Percentiles rank a stretch among this genome's conserved stretches.
Evolutionary conservation across 1,139 yeast genomes (phyloP).

Genomic region (Yamadazyma triangularis): DNA sequence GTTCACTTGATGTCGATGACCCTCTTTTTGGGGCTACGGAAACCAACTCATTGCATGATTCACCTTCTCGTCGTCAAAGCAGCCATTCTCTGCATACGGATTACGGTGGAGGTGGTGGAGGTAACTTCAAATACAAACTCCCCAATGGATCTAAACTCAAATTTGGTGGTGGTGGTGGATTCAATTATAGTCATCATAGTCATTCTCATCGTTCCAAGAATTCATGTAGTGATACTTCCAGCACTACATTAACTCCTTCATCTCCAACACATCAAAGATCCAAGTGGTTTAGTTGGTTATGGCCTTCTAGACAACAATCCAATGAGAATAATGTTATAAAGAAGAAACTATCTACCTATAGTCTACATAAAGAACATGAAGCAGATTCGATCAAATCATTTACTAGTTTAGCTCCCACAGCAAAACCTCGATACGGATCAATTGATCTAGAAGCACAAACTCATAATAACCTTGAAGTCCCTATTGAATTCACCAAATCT

Average conservation of each 20-base stretch:
- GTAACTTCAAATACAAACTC: constrained; percentile 18
- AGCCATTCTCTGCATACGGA: constrained; percentile 10
- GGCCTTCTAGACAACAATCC: constrained; percentile 5
- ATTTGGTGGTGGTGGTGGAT: constrained; percentile 27
- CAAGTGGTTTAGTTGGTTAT: constrained; percentile 9
- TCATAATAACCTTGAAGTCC: background rate
- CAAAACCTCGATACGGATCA: constrained; percentile 3
- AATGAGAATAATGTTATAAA: constrained; percentile 3
- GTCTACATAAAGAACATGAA: constrained; percentile 3
- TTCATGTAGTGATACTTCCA: background rate
- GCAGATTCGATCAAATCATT: constrained; percentile 1
- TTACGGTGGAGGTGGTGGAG: constrained; percentile 23
- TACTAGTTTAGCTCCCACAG: background rate
- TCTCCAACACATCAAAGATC: background rate
- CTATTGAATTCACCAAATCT: constrained; percentile 3
- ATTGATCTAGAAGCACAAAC: constrained; percentile 6
- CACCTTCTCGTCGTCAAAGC: background rate
- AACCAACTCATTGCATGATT: constrained; percentile 16
- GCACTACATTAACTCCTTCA: background rate
- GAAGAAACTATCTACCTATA: constrained; percentile 6
- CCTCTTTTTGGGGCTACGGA: constrained; percentile 32
- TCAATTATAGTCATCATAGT: constrained; percentile 16
- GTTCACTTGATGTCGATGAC: too few relatives aligned
- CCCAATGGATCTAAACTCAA: constrained; percentile 22
- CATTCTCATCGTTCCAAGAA: background rate